Conservation (phyloP, 306 rosid species). For the Potentilla sterilis region DNA sequence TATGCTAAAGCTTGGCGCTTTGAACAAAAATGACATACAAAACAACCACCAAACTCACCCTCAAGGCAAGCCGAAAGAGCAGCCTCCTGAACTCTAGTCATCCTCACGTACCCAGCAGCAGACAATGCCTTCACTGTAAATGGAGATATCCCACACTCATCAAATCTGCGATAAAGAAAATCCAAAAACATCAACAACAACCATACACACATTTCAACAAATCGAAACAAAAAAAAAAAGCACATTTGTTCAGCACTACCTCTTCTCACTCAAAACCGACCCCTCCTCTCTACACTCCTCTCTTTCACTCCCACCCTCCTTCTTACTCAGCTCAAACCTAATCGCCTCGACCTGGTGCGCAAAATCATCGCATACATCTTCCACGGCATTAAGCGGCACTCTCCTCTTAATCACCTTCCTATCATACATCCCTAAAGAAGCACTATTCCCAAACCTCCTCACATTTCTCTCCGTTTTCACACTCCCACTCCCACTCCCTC, state of each 20-base stretch:
- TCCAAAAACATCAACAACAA: not conserved
- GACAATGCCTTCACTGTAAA: constrained; percentile 75
- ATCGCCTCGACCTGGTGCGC: constrained; percentile 63
- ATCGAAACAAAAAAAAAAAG: not conserved
- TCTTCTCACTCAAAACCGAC: constrained; percentile 50
- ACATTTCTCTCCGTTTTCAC: constrained; percentile 20
- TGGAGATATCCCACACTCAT: constrained; percentile 76
- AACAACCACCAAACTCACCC: constrained; percentile 47
- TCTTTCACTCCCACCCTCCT: constrained; percentile 30
- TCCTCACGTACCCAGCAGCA: constrained; percentile 60
- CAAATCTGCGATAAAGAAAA: constrained; percentile 53
- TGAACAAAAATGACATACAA: not conserved
- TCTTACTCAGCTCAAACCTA: constrained; percentile 51
- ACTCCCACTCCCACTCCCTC: not conserved
- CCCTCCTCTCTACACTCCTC: constrained; percentile 43
- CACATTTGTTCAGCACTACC: constrained; percentile 36
- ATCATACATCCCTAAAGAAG: constrained; percentile 76
- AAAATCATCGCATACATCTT: constrained; percentile 46
- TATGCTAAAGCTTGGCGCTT: not conserved
- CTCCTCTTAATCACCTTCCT: constrained; percentile 58
- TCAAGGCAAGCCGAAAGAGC: constrained; percentile 66
- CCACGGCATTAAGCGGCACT: constrained; percentile 38
- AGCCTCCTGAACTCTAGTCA: constrained; percentile 89
- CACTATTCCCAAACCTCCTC: constrained; percentile 62
- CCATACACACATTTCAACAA: not conserved